A percentile compares a stretch with the other conserved stretches of the same genome.
Conservation (phyloP, 176 grass and related monocot genomes). For the Panicum miliaceum region DNA sequence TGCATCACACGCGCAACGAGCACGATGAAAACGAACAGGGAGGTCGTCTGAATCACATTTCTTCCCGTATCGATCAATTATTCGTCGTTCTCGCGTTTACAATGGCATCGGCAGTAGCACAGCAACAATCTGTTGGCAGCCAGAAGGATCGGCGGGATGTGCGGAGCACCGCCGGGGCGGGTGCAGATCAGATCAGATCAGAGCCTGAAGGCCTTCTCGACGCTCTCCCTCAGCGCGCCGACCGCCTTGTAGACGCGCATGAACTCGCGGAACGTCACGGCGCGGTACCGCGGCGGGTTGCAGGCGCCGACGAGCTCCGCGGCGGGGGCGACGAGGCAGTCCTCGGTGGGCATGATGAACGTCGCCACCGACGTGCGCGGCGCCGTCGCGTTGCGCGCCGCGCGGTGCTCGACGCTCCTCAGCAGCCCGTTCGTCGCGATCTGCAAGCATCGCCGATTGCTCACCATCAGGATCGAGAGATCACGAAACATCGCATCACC, state of each 20-base stretch:
- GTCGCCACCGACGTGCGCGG: constrained; percentile 50
- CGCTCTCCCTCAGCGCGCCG: constrained; percentile 52
- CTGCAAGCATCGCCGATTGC: neutral
- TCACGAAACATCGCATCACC: neutral
- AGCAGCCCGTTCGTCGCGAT: constrained; percentile 69
- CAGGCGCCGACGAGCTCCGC: constrained; percentile 24
- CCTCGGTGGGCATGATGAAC: constrained; percentile 54
- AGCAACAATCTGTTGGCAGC: no score
- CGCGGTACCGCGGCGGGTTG: constrained; percentile 38
- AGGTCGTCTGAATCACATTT: no score
- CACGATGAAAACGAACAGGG: no score
- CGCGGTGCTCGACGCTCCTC: constrained; percentile 67
- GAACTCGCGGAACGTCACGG: constrained; percentile 60
- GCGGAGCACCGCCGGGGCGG: no score
- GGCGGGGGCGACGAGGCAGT: constrained; percentile 47
- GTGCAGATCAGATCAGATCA: neutral
- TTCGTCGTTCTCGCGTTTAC: no score
- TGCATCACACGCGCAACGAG: no score
- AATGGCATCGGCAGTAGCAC: no score
- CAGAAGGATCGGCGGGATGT: no score
- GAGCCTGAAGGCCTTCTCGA: constrained; percentile 67
- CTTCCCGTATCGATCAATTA: no score
- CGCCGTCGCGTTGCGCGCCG: constrained; percentile 35
- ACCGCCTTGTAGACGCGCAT: constrained; percentile 53
- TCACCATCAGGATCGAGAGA: neutral